Evolutionary conservation across 208 protist genomes (phyloP).

Genomic region (Balamuthia mandrillaris): DNA sequence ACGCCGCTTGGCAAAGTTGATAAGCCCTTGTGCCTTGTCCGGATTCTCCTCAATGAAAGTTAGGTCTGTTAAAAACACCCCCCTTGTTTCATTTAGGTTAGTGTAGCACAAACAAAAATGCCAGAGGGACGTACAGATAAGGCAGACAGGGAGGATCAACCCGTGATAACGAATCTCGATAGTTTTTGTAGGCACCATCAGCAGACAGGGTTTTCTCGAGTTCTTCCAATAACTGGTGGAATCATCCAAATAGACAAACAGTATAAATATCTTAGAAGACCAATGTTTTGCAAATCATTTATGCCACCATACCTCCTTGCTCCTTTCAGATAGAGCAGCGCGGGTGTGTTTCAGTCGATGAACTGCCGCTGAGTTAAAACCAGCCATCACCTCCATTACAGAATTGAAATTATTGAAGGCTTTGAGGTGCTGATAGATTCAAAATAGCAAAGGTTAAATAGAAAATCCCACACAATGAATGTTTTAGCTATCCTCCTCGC

Average conservation of each 20-base stretch:
- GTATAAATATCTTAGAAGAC: too few relatives aligned
- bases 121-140: slow-evolving; percentile 28
- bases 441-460: too few relatives aligned
- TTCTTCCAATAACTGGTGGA: not conserved
- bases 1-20: slow-evolving; percentile 49
- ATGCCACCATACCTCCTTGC: not conserved
- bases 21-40: not conserved
- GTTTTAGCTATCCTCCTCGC: too few relatives aligned
- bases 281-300: too few relatives aligned
- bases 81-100: not conserved
- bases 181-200: not conserved
- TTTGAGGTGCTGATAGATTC: slow-evolving; percentile 24
- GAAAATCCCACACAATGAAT: too few relatives aligned
- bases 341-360: slow-evolving; percentile 18
- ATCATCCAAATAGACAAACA: too few relatives aligned
- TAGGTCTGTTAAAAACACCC: slow-evolving; percentile 5
- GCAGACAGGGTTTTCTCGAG: not conserved
- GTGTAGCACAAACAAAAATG: not conserved
- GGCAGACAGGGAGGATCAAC: slow-evolving; percentile 54
- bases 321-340: not conserved
- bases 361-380: slow-evolving; percentile 7
- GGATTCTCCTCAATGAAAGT: slow-evolving; percentile 20
- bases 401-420: slow-evolving; percentile 51
- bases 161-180: not conserved
- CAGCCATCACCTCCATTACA: slow-evolving; percentile 34